Conservation (phyloP, 306 rosid genomes). For the Fagus sylvatica region DNA sequence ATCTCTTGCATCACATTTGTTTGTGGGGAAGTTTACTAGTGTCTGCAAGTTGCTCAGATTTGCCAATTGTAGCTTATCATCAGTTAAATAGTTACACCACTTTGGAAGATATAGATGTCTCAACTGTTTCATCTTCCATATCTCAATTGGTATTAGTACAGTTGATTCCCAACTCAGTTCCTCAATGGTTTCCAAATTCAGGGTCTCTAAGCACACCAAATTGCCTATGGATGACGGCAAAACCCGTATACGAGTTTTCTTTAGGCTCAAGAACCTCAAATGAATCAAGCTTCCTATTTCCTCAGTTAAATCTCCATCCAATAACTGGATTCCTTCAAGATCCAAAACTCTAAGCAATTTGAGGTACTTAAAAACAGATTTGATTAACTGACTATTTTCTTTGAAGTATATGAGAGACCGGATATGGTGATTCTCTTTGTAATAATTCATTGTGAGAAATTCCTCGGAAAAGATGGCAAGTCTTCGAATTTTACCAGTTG, state of each 20-base stretch:
- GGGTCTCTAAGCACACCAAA: slow-evolving; percentile 45
- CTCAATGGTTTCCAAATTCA: slow-evolving; percentile 41
- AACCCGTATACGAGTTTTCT: slow-evolving; percentile 13
- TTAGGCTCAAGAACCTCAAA: slow-evolving; percentile 46
- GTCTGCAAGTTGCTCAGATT: slow-evolving; percentile 47
- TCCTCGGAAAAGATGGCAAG: slow-evolving; percentile 36
- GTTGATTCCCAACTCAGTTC: slow-evolving; percentile 29
- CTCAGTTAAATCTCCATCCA: slow-evolving; percentile 31
- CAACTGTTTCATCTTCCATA: slow-evolving; percentile 40
- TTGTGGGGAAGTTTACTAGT: slow-evolving; percentile 47
- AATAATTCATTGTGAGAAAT: slow-evolving; percentile 4
- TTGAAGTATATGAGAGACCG: slow-evolving; percentile 47
- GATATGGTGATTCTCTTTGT: slow-evolving; percentile 18
- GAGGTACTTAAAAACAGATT: slow-evolving; percentile 21
- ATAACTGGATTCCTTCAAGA: slow-evolving; percentile 41
- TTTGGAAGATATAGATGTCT: slow-evolving; percentile 62
- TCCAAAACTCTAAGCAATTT: slow-evolving; percentile 51
- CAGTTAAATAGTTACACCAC: slow-evolving; percentile 36
- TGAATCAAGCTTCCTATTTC: slow-evolving; percentile 48
- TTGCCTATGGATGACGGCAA: slow-evolving; percentile 46
- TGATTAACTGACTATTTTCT: slow-evolving; percentile 8
- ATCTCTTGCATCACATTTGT: slow-evolving; percentile 34
- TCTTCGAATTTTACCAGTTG: slow-evolving; percentile 37
- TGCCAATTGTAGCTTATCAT: slow-evolving; percentile 26
- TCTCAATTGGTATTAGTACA: slow-evolving; percentile 36